These are phyloP conservation scores for Ensete glaucum DNA, from an alignment of 176 grass and related monocot species.

Conservation along the genomic window DNA sequence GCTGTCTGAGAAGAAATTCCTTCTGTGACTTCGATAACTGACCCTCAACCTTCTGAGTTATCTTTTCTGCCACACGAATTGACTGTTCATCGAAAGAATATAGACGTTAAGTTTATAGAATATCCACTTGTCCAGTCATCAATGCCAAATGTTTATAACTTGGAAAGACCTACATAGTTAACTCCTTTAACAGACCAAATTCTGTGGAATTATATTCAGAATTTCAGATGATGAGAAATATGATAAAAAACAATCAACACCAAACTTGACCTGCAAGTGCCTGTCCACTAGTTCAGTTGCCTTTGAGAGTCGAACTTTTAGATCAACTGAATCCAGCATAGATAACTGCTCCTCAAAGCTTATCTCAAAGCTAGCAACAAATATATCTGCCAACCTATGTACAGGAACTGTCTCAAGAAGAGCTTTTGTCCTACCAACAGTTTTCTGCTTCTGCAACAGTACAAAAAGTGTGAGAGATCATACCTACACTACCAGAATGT, in stretches of 20 bases:
- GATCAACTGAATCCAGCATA: conserved; percentile 93
- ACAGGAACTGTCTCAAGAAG: conserved; percentile 96
- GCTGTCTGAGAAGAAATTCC: conserved; percentile 90
- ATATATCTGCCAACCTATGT: conserved; percentile 94
- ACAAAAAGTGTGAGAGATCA: neutral
- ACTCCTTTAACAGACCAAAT: neutral
- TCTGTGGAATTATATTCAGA: neutral
- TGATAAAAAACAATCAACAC: neutral
- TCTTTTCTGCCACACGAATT: conserved; percentile 97
- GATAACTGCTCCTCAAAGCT: conserved; percentile 97
- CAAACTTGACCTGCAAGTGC: conserved; percentile 68
- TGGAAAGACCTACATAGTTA: neutral
- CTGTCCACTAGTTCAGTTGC: conserved; percentile 90
- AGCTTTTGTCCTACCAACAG: conserved; percentile 85
- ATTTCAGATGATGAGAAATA: neutral
- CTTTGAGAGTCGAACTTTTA: conserved; percentile 90
- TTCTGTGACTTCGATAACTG: conserved; percentile 94
- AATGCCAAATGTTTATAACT: neutral
- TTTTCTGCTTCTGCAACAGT: conserved; percentile 79
- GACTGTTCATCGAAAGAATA: conserved; percentile 39
- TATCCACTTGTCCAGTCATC: neutral
- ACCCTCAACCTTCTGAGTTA: conserved; percentile 98
- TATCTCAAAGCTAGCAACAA: conserved; percentile 99
- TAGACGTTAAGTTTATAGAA: neutral
- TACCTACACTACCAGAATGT: neutral